phyloP scores from a whole-genome alignment of 192 early-diverging fungal genomes.

The Borealophlyctis nickersoniae region DNA sequence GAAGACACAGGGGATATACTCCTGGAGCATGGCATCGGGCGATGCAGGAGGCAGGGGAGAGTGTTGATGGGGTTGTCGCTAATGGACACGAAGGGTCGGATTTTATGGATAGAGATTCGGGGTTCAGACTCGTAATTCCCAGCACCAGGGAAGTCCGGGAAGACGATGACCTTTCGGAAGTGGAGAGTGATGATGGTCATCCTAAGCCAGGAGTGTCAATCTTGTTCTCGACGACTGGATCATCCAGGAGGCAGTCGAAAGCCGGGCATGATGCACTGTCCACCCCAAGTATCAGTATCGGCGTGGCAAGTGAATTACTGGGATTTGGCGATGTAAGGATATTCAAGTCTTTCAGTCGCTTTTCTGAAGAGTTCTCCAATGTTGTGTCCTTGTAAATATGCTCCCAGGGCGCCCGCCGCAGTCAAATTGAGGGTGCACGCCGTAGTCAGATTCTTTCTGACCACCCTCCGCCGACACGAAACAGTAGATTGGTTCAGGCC shows the following conservation, averaged over 20 bases:
- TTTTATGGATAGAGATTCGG: not conserved
- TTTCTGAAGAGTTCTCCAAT: no score
- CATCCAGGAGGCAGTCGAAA: not conserved
- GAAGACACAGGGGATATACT: constrained; percentile 2
- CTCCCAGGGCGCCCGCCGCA: no score
- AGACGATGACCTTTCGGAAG: constrained; percentile 16
- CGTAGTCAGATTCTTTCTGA: no score
- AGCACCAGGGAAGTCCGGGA: constrained; percentile 13
- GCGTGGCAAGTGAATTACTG: not conserved
- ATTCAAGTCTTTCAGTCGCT: no score
- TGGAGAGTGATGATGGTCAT: not conserved
- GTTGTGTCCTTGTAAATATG: no score
- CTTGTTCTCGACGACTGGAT: no score
- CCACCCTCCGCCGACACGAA: no score
- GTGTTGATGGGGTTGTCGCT: not conserved
- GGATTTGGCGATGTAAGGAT: no score
- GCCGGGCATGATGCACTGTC: not conserved
- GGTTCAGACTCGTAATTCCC: constrained; percentile 14
- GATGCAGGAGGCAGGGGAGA: not conserved
- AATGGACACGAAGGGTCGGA: not conserved
- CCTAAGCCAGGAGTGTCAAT: not conserved
- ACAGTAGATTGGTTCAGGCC: no score
- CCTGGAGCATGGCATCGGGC: constrained; percentile 5
- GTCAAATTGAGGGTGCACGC: no score
- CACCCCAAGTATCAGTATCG: not conserved